Evolutionary conservation across 768 basidiomycete genomes (phyloP).

Genomic region (Tricholoma matsutake): DNA sequence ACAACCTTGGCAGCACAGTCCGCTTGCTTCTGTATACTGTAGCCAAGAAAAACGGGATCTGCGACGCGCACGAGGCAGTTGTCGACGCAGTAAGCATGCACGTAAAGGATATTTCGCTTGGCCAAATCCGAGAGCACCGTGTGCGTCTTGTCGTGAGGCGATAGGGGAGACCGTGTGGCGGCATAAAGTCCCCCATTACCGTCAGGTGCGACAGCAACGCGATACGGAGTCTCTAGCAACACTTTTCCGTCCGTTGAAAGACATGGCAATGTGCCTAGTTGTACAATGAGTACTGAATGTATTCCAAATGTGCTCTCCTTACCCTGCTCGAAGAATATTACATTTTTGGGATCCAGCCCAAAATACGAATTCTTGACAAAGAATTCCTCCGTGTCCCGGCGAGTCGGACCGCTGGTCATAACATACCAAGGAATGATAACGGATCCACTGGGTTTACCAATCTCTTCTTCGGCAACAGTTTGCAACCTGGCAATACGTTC

Average conservation of each 20-base stretch:
- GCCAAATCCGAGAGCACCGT: conserved; percentile 85
- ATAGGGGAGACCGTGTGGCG: conserved; percentile 79
- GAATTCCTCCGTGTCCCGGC: conserved; percentile 80
- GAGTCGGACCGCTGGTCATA: conserved; percentile 98
- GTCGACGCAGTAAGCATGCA: conserved; percentile 97
- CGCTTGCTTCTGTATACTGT: conserved; percentile 83
- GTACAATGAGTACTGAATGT: conserved; percentile 3
- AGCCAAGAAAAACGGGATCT: conserved; percentile 96
- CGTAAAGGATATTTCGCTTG: conserved; percentile 73
- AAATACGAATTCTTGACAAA: conserved; percentile 78
- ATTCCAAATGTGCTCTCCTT: conserved; percentile 1
- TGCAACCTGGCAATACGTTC: conserved; percentile 89
- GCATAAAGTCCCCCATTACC: conserved; percentile 98
- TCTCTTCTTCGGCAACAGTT: conserved; percentile 60
- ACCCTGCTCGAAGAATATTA: conserved; percentile 98
- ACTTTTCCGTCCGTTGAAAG: conserved; percentile 93
- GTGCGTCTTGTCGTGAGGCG: conserved; percentile 49
- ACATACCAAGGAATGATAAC: conserved; percentile 95
- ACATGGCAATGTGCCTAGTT: conserved; percentile 89
- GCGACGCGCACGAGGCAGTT: conserved; percentile 98
- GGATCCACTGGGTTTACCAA: conserved; percentile 48
- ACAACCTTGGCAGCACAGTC: conserved; percentile 97
- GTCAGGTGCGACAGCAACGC: conserved; percentile 93
- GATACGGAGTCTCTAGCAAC: conserved; percentile 73
- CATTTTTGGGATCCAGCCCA: conserved; percentile 74